Conservation (phyloP, 2,329 filamentous ascomycete species). For the Rhytidhysteron rufulum region DNA sequence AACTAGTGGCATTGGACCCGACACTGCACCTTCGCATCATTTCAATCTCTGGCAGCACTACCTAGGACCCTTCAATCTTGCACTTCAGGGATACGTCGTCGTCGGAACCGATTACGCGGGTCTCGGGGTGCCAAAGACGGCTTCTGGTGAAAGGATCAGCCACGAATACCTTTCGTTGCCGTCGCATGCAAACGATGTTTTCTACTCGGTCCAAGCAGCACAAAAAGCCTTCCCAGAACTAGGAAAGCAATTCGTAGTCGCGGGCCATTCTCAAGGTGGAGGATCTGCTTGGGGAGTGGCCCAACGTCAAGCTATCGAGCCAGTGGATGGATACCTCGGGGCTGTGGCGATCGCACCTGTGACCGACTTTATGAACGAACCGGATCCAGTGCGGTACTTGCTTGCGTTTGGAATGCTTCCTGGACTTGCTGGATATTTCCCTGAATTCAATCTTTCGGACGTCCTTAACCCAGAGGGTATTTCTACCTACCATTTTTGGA, state of each 20-base stretch:
- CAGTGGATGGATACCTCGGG: slow-evolving; percentile 7
- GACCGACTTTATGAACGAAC: slow-evolving; percentile 3
- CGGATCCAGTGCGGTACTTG: not conserved
- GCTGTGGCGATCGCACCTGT: slow-evolving; percentile 2
- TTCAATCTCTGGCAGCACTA: slow-evolving; percentile 23
- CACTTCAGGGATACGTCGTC: no score
- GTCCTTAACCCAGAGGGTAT: no score
- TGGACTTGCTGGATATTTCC: no score
- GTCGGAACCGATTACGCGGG: no score
- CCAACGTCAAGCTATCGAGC: slow-evolving; percentile 1
- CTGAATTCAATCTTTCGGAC: no score
- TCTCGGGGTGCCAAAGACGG: no score
- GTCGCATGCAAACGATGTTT: no score
- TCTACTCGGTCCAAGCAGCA: slow-evolving; percentile 43
- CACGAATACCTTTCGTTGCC: no score
- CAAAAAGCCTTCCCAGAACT: slow-evolving; percentile 37
- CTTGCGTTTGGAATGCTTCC: not conserved
- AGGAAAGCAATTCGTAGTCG: slow-evolving; percentile 40
- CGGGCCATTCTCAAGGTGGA: slow-evolving; percentile 49
- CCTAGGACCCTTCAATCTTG: no score
- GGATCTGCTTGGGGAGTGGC: slow-evolving; percentile 39
- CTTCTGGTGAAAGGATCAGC: no score
- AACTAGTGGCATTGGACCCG: no score
- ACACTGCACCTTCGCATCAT: slow-evolving; percentile 19
- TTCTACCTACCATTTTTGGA: no score